phyloP scores from a whole-genome alignment of 257 asterid species.

The Solanum arcanum region DNA sequence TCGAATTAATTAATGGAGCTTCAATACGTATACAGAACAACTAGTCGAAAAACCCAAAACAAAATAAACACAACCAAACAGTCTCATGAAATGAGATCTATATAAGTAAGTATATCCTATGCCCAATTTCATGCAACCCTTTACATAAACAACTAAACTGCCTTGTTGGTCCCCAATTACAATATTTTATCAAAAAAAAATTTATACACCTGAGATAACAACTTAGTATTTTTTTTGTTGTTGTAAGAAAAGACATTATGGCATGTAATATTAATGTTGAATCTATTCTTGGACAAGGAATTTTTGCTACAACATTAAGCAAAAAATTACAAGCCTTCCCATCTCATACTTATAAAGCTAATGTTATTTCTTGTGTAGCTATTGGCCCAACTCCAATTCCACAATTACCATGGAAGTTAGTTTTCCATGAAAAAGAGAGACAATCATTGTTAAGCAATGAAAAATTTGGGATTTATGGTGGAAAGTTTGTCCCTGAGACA shows the following conservation, averaged over 20 bases:
- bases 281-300: neutral
- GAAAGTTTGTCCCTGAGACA: slow-evolving; percentile 63
- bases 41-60: too few species aligned
- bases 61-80: neutral
- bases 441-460: slow-evolving; percentile 9
- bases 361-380: neutral
- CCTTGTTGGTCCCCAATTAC: neutral
- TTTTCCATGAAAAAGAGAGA: slow-evolving; percentile 8
- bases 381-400: neutral
- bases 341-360: neutral
- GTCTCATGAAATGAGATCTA: neutral
- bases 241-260: neutral
- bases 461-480: slow-evolving; percentile 66
- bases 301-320: neutral
- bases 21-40: too few species aligned
- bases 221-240: neutral
- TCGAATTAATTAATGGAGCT: too few species aligned
- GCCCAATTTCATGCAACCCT: neutral
- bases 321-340: neutral
- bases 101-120: neutral
- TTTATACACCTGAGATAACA: neutral
- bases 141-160: neutral
- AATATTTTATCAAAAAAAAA: neutral
- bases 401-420: neutral
- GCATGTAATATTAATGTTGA: slow-evolving; percentile 1